Base-by-base conservation (phyloP, 805 yeast genomes). In the Sugiyamaella americana region DNA sequence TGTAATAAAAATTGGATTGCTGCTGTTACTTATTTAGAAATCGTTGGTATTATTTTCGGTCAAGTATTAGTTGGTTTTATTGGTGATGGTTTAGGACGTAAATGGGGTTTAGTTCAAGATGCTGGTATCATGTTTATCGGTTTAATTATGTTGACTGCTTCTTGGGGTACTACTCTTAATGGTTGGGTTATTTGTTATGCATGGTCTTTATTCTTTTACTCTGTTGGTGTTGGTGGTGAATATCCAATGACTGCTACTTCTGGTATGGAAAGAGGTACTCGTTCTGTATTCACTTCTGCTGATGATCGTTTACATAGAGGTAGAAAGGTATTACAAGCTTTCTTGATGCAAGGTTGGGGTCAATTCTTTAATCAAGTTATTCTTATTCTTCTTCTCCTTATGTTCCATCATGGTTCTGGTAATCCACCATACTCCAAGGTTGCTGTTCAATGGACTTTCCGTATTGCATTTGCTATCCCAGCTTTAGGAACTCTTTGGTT, bases 261-360 rank as follows among this genome's bases (percentile, higher is more conserved):
- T 24, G 82, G 82, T 16, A 74, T 74, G 64, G 85, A 80, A 62
- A 76, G 79, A 35, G 79, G 81, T 1, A 75, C 56, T 30, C 49
- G 50, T 43, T 55, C 58, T 36, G 29, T 43, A 5, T 35, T 50
- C 17, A 61, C 65, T 40, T 41, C 58, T 19, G 53, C 59, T 39
- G 64, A 60, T 26, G 69, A 65, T 43, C 65, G 69, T 47, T 57
- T 64, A 30, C 69, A 65, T 57, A 64, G 69, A 51, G 69, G 69
- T 26, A 63, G 69, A 47, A 64, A 62, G 51, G 69, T 65, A 43
- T 52, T 56, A 37, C 50, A 52, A 46, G 69, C 69, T 8, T 89
- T 89, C 68, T 91, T 96, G 48, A 88, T 88, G 74, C 97, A 89
- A 72, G 97, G 96, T 69, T 79, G 93, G 81, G 97, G 97, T 67